phyloP scores from a whole-genome alignment of 352 stramenopile species.

The Globisporangium canariense region DNA sequence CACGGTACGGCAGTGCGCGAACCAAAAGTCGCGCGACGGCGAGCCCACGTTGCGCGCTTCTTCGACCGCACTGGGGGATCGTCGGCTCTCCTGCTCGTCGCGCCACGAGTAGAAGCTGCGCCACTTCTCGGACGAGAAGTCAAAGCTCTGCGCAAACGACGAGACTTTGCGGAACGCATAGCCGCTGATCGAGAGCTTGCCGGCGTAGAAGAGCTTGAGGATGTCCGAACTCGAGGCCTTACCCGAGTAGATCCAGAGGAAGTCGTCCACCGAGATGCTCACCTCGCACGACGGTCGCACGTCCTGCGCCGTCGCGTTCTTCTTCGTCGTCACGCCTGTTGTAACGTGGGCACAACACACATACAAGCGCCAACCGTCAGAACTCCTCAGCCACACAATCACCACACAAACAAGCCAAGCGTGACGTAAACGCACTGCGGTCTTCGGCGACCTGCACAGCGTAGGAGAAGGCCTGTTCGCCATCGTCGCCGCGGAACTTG shows the following conservation, averaged over 20 bases:
- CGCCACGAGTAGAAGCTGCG: conserved; percentile 69
- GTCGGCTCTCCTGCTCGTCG: conserved; percentile 32
- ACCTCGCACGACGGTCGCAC: conserved; percentile 68
- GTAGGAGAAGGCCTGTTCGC: conserved; percentile 53
- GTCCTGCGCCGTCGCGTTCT: conserved; percentile 45
- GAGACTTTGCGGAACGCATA: conserved; percentile 82
- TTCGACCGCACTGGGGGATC: conserved; percentile 32
- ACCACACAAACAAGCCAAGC: conserved; percentile 5
- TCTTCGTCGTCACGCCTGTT: conserved; percentile 48
- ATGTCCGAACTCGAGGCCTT: conserved; percentile 77
- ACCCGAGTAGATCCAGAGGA: conserved; percentile 84
- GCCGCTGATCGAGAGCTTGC: conserved; percentile 69
- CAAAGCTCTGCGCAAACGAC: conserved; percentile 81
- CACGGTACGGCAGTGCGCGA: conserved; percentile 57
- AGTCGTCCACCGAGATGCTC: conserved; percentile 83
- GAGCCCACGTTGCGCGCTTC: conserved; percentile 48
- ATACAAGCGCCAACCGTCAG: background rate
- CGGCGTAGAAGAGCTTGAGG: conserved; percentile 78
- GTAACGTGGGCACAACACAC: background rate
- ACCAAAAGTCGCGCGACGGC: conserved; percentile 68
- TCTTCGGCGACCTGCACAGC: conserved; percentile 56
- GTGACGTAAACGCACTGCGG: conserved; percentile 22
- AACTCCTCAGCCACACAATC: conserved; percentile 1
- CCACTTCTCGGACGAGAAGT: conserved; percentile 84
- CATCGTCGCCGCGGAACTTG: conserved; percentile 62